phyloP scores from a whole-genome alignment of 148 eudicot genomes.

The Rhododendron kiyosumense region DNA sequence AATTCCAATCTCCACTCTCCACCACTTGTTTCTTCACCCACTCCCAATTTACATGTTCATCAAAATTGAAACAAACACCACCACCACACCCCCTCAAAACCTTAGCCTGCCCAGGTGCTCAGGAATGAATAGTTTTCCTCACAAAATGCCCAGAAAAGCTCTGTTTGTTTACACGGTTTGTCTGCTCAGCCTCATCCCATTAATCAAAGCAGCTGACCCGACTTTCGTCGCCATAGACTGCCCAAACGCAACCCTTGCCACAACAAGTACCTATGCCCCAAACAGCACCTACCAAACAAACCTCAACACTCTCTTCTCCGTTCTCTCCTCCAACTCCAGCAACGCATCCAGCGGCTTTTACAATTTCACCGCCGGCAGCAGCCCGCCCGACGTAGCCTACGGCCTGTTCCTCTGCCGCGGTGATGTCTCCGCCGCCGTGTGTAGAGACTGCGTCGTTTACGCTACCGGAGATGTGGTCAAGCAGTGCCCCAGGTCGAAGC shows the following conservation, averaged over 20 bases:
- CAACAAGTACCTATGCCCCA: neutral
- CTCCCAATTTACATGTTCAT: too few species aligned
- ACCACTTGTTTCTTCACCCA: too few species aligned
- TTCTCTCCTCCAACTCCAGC: neutral
- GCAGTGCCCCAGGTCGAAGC: neutral
- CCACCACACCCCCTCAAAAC: neutral
- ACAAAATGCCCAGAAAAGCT: neutral
- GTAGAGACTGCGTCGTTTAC: neutral
- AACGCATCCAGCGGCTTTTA: neutral
- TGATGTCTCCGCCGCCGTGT: neutral
- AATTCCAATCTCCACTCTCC: too few species aligned
- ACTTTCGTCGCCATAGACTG: neutral
- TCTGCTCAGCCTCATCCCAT: neutral
- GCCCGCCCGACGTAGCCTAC: neutral
- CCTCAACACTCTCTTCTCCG: neutral
- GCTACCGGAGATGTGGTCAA: neutral
- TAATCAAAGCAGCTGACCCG: neutral
- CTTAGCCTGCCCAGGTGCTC: neutral
- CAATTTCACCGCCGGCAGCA: neutral
- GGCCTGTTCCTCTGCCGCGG: neutral
- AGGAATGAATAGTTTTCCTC: neutral
- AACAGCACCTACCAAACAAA: neutral
- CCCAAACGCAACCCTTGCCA: neutral
- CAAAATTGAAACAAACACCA: too few species aligned
- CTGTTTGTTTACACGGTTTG: neutral